phyloP scores from a whole-genome alignment of 2,329 filamentous ascomycete genomes.

The Emergomyces orientalis region DNA sequence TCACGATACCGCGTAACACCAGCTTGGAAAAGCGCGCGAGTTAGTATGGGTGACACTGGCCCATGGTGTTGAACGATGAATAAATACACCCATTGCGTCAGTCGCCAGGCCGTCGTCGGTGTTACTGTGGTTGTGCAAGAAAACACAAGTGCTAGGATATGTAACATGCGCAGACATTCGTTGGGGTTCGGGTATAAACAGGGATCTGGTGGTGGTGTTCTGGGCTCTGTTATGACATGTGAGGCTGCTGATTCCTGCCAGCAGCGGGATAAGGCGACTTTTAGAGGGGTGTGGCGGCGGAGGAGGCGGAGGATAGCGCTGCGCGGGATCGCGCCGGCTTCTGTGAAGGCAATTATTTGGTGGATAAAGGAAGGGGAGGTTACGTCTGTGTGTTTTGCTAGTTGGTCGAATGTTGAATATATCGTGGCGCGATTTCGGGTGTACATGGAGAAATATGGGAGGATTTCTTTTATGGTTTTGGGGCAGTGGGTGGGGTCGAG shows the following conservation, averaged over 20 bases:
- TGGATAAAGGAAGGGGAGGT: constrained; percentile 26
- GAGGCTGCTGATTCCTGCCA: neutral
- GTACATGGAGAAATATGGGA: constrained; percentile 2
- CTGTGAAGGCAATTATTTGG: constrained; percentile 24
- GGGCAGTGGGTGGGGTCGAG: neutral
- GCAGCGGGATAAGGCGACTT: constrained; percentile 26
- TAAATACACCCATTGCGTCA: constrained; percentile 40
- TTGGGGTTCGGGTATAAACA: constrained; percentile 24
- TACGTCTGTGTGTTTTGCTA: constrained; percentile 27
- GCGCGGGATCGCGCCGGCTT: constrained; percentile 18
- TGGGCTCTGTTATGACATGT: constrained; percentile 11
- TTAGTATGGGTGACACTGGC: constrained; percentile 36
- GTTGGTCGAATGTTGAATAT: constrained; percentile 23
- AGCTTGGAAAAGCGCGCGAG: constrained; percentile 42
- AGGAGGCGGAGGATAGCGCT: constrained; percentile 28
- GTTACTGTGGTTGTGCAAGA: constrained; percentile 30
- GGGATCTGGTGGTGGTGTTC: constrained; percentile 14
- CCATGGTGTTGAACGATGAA: constrained; percentile 37
- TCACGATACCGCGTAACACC: constrained; percentile 39
- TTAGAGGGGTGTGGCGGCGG: constrained; percentile 29
- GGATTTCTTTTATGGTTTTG: neutral
- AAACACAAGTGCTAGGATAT: constrained; percentile 38
- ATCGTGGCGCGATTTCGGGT: neutral
- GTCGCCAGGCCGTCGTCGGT: constrained; percentile 36
- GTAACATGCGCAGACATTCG: constrained; percentile 35